phyloP scores from a whole-genome alignment of 805 yeast genomes.

The Clavispora asparagi region DNA sequence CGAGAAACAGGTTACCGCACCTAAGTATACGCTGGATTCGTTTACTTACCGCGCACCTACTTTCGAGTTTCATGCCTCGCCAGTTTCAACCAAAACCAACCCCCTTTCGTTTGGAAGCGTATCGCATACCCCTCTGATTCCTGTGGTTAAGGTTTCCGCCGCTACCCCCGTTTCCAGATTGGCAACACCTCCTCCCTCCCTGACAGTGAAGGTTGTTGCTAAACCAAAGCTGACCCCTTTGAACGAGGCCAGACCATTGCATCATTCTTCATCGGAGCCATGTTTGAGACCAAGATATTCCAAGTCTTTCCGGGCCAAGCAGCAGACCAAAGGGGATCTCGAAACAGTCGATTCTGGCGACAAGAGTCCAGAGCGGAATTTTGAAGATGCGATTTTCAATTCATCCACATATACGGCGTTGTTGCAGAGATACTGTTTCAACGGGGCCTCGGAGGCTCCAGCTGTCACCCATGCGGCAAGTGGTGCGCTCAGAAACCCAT shows the following conservation, averaged over 20 bases:
- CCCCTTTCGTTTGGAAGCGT: not conserved
- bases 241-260: constrained; percentile 4
- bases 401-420: constrained; percentile 29
- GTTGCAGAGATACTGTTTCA: constrained; percentile 33
- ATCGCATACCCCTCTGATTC: not conserved
- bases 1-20: not conserved
- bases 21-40: constrained; percentile 2
- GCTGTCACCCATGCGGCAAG: not conserved
- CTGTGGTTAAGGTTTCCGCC: not conserved
- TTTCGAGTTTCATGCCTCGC: not conserved
- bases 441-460: constrained; percentile 15
- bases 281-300: constrained; percentile 19
- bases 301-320: constrained; percentile 21
- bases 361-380: not conserved
- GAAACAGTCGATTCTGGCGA: not conserved
- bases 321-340: not conserved
- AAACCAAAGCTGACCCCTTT: constrained; percentile 7
- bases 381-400: constrained; percentile 15
- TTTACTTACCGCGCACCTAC: constrained; percentile 10
- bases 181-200: not conserved
- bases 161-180: not conserved
- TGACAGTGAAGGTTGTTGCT: not conserved
- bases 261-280: constrained; percentile 3
- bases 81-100: not conserved
- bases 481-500: not conserved